phyloP scores from a whole-genome alignment of 192 early-diverging fungal genomes.

The Coemansia sp. region DNA sequence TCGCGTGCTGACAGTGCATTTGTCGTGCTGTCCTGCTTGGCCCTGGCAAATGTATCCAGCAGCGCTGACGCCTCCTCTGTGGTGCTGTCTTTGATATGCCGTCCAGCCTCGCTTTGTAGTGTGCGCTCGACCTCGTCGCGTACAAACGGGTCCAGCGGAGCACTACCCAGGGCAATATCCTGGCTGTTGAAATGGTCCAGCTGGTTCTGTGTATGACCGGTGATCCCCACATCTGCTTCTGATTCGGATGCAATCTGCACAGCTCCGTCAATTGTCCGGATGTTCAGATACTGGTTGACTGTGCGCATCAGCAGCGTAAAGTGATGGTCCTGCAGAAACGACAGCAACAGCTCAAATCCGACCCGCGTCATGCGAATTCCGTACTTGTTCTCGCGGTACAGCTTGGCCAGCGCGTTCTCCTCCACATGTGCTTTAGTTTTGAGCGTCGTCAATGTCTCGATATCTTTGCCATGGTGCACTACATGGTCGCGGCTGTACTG shows the following conservation, averaged over 20 bases:
- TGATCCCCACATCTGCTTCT: slow-evolving; percentile 70
- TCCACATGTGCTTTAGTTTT: slow-evolving; percentile 72
- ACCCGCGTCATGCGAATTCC: slow-evolving; percentile 80
- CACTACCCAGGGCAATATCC: slow-evolving; percentile 68
- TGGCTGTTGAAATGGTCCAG: slow-evolving; percentile 83
- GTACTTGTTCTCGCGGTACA: slow-evolving; percentile 83
- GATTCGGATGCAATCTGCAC: slow-evolving; percentile 35
- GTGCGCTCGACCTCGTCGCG: slow-evolving; percentile 79
- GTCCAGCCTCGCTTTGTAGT: slow-evolving; percentile 67
- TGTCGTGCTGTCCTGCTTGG: slow-evolving; percentile 62
- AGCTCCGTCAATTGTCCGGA: slow-evolving; percentile 55
- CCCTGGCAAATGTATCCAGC: slow-evolving; percentile 58
- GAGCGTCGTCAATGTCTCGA: slow-evolving; percentile 67
- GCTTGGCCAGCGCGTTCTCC: slow-evolving; percentile 78
- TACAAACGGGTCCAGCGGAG: slow-evolving; percentile 70
- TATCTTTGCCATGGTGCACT: slow-evolving; percentile 72
- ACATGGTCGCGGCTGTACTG: slow-evolving; percentile 73
- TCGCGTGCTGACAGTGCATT: slow-evolving; percentile 60
- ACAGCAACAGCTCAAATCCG: slow-evolving; percentile 84
- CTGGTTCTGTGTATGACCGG: slow-evolving; percentile 68
- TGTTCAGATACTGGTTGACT: slow-evolving; percentile 88
- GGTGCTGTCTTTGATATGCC: slow-evolving; percentile 23
- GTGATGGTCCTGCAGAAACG: slow-evolving; percentile 91
- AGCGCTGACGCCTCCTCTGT: slow-evolving; percentile 42
- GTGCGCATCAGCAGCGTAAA: slow-evolving; percentile 84